Evolutionary conservation across 257 asterid genomes (phyloP), one percentile per base, ranked within the genome.

Genomic region (Ligustrum vulgare): DNA sequence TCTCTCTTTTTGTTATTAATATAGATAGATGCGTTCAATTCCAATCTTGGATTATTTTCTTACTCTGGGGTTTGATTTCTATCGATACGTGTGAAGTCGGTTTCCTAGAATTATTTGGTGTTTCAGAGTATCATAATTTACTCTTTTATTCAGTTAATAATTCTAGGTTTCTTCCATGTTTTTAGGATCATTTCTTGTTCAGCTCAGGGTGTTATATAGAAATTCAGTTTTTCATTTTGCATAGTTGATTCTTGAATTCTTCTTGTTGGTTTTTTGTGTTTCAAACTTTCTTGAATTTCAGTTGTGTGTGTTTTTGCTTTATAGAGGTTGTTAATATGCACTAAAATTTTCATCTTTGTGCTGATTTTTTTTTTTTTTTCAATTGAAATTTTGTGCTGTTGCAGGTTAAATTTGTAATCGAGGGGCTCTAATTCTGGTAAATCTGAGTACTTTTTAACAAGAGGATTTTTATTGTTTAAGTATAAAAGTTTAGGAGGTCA

Each of bases 381-480:
- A 60, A 75, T 82, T 89, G 93, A 93, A 88, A 93, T 79, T 80
- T 60, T 81, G 85, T 67, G 79, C 80, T 78, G 60, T 75, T 75
- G 85, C 86, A 86, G 86, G 87, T 78, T 83, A 80, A 32, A 69
- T 49, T 69, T 72, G 81, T 74, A 60, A 71, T 77, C 67, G 71
- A 43, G 84, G 32, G 81, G 49, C 80, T 78, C 72, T 71, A 77
- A 79, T 77, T 64, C 85, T 79, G 91, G 91, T 88, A 89, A 83
- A 88, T 87, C 88, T 69, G 64, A 84, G 82, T 77, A 81, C 85
- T 82, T 85, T 85, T 77, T 82, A 82, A 80, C 83, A 86, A 88
- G 89, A 84, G 89, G 91, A 79, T 86, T 83, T 56, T 88, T 82
- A 79, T 88, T 89, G 84, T 81, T 78, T 83, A 83, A 85, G 82